Evolutionary conservation across 2,329 filamentous ascomycete genomes (phyloP).

Genomic region (Beauveria brongniartii): DNA sequence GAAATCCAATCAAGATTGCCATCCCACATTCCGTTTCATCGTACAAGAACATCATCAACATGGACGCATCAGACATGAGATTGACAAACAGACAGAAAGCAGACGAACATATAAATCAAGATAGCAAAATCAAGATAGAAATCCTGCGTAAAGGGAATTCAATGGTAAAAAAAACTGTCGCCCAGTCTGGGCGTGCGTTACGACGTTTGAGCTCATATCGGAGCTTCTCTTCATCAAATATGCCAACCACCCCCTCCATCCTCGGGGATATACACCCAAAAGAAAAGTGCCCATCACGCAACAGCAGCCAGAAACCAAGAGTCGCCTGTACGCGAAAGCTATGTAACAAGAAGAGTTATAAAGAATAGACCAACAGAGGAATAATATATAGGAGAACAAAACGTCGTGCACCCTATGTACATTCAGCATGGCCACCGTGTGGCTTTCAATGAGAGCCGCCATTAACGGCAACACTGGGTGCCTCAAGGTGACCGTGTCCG

Average conservation of each 20-base stretch:
- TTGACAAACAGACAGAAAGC: not conserved
- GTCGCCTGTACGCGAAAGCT: not conserved
- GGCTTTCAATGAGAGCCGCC: conserved; percentile 15
- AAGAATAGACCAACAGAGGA: not conserved
- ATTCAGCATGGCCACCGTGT: not conserved
- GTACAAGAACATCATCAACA: conserved; percentile 2
- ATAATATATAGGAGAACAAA: not conserved
- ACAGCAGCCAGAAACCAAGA: not conserved
- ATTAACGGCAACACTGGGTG: conserved; percentile 21
- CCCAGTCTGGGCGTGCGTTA: not conserved
- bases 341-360: conserved; percentile 4
- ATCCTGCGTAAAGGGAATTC: not conserved
- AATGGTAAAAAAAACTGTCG: not conserved
- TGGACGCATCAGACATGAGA: not conserved
- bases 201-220: not conserved
- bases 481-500: conserved; percentile 15
- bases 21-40: not conserved
- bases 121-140: not conserved
- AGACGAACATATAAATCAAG: not conserved
- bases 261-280: not conserved
- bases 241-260: not conserved
- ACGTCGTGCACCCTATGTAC: not conserved
- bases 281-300: conserved; percentile 13
- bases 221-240: conserved; percentile 4
- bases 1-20: not conserved